phyloP scores from a whole-genome alignment of 2,329 filamentous ascomycete genomes.

The Colletotrichum chlorophyti region DNA sequence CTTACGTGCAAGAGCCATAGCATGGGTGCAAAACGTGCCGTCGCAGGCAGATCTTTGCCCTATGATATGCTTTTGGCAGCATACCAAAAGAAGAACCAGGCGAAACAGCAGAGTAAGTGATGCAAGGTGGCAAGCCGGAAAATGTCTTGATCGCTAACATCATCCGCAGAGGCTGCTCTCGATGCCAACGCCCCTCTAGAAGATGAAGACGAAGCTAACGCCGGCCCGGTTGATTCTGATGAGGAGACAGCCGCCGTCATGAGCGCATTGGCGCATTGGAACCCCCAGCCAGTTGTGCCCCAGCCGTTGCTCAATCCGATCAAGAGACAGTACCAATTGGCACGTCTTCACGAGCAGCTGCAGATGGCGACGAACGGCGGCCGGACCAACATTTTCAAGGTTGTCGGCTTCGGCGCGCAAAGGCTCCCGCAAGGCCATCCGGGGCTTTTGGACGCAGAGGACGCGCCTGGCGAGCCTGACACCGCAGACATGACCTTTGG shows the following conservation, averaged over 20 bases:
- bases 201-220: constrained; percentile 82
- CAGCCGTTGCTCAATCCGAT: constrained; percentile 68
- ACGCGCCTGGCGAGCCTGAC: constrained; percentile 66
- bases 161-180: constrained; percentile 79
- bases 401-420: constrained; percentile 63
- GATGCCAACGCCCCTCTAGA: constrained; percentile 92
- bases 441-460: constrained; percentile 54
- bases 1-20: constrained; percentile 92
- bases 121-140: neutral
- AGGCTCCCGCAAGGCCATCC: constrained; percentile 58
- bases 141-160: constrained; percentile 1
- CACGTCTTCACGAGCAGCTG: constrained; percentile 69
- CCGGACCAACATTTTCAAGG: constrained; percentile 69
- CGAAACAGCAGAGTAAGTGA: constrained; percentile 89
- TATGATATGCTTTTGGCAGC: constrained; percentile 91
- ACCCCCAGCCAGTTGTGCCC: constrained; percentile 78
- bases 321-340: constrained; percentile 67
- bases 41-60: constrained; percentile 84
- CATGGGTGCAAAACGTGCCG: constrained; percentile 93
- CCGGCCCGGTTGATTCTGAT: constrained; percentile 87
- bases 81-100: constrained; percentile 98
- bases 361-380: constrained; percentile 71
- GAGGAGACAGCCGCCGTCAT: constrained; percentile 93
- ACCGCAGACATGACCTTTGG: constrained; percentile 45
- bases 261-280: constrained; percentile 77